phyloP scores from a whole-genome alignment of 208 protist species.

The Porcisia hertigi region DNA sequence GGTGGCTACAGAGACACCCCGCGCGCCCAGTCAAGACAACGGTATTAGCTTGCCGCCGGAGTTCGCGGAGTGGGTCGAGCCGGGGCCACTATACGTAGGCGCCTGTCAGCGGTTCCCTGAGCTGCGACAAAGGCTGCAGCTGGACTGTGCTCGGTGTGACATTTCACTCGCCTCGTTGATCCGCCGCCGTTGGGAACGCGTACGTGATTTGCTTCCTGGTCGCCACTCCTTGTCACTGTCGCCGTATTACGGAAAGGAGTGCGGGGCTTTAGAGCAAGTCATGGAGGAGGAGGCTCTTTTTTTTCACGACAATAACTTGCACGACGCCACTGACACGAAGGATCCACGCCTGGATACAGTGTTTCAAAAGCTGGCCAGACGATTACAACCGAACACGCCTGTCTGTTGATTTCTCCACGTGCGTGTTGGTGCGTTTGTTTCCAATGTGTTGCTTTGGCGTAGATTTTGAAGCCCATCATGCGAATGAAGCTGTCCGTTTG shows the following conservation, averaged over 20 bases:
- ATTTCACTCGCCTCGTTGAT: constrained; percentile 56
- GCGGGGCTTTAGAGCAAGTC: constrained; percentile 58
- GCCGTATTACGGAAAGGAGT: constrained; percentile 67
- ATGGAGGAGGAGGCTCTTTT: constrained; percentile 84
- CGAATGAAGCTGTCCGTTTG: too few relatives aligned
- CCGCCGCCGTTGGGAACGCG: constrained; percentile 52
- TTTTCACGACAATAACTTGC: constrained; percentile 42
- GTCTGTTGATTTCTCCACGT: neutral
- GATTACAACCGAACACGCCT: neutral
- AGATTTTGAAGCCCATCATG: neutral
- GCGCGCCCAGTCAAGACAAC: neutral
- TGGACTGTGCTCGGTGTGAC: constrained; percentile 65
- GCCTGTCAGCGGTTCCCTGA: constrained; percentile 42
- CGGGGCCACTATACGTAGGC: constrained; percentile 73
- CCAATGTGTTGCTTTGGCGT: neutral
- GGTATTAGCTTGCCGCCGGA: neutral
- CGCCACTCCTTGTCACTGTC: constrained; percentile 52
- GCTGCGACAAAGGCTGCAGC: constrained; percentile 40
- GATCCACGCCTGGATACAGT: constrained; percentile 13
- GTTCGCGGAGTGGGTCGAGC: constrained; percentile 56
- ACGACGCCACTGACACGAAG: neutral
- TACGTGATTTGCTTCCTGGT: constrained; percentile 47
- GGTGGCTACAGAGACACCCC: neutral
- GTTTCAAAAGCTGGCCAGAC: constrained; percentile 21
- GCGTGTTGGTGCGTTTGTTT: neutral